Base-by-base conservation (phyloP, 1,139 yeast genomes). In the Blastobotrys buckinghamii region DNA sequence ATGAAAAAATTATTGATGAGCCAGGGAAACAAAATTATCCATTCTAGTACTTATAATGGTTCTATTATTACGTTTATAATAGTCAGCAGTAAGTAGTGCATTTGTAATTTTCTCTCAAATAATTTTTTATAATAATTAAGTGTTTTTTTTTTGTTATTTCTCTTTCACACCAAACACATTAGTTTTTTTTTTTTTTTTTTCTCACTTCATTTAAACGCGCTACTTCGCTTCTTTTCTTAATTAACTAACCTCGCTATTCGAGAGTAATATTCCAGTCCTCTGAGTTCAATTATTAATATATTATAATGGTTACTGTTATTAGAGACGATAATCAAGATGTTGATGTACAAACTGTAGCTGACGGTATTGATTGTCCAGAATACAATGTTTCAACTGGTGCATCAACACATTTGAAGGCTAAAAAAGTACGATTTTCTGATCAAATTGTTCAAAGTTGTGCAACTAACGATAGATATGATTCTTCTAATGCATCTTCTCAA, bases 11-110 rank as follows among this genome's bases (percentile, higher is more conserved):
- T 10, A 42, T 47, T 19, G 22, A 29, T 7, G 46, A 29, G 4
- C 46, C 41, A 15, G 49, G 42, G 29, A 47, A 42, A 41, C 43
- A 26, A 20, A 42, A 37, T 17, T 47, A 47, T 16, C 49, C 49
- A 9, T 46, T 35, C 20, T 46, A 46, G 41, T 17, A n/a, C 15
- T 16, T n/a, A 9, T 15, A 36, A 19, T 15, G 26, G 16, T 26
- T 26, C 10, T 10, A 26, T 26, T 26, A 26, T 16, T n/a, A n/a
- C n/a, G n/a, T n/a, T n/a, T n/a, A n/a, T n/a, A n/a, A n/a, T n/a
- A n/a, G n/a, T n/a, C n/a, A n/a, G n/a, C n/a, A n/a, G n/a, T n/a
- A n/a, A n/a, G n/a, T n/a, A n/a, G n/a, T n/a, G n/a, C n/a, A n/a
- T n/a, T 22, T 22, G 6, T 22, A 22, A 22, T 22, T 22, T 22